Base-by-base conservation (phyloP, 2,329 filamentous ascomycete genomes). In the Fusarium piperis region DNA sequence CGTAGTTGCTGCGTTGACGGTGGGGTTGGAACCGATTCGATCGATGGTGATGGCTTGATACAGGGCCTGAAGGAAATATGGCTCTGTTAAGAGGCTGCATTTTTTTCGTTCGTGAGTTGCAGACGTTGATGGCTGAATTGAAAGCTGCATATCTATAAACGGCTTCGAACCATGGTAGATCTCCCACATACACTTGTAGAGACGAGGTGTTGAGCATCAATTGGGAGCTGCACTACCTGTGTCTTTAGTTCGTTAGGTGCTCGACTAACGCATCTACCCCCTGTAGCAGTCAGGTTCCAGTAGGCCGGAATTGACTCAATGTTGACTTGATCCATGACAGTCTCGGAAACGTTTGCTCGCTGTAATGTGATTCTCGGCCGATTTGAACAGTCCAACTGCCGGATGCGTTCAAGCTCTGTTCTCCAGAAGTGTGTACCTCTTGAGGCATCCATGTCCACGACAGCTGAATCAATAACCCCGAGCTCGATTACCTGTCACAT, bases 1-100 rank as follows among this genome's bases (percentile, higher is more conserved):
- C 75, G 75, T 77, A 77, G 75, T 66, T 51, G 64, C 60, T 51
- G 64, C 69, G 61, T 28, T 41, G 33, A 59, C 65, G 72, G 72
- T 48, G 65, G 72, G 68, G 67, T 59, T 51, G 23, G 67, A 63
- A 46, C 58, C 44, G 63, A 64, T 53, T 64, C 44, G 52, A 51
- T 69, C 68, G 61, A 72, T 64, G 62, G 39, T 33, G 53, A 64
- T 68, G 46, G 62, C 60, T 72, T 51, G 63, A 72, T 52, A 38
- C 32, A 55, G 60, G 67, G n/a, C 4, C 10, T 30, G 6, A 5
- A 28, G 44, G 26, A 28, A 51, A 20, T 23, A 41, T 13, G 11
- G 7, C 15, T 51, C 26, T 16, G 18, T 30, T 51, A 2, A 7
- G 26, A 16, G 15, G 1, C 44, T 48, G 1, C 15, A 1, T 7